These are phyloP conservation scores for Fraxinus excelsior DNA, from an alignment of 257 asterid genomes.

Conservation along the genomic window DNA sequence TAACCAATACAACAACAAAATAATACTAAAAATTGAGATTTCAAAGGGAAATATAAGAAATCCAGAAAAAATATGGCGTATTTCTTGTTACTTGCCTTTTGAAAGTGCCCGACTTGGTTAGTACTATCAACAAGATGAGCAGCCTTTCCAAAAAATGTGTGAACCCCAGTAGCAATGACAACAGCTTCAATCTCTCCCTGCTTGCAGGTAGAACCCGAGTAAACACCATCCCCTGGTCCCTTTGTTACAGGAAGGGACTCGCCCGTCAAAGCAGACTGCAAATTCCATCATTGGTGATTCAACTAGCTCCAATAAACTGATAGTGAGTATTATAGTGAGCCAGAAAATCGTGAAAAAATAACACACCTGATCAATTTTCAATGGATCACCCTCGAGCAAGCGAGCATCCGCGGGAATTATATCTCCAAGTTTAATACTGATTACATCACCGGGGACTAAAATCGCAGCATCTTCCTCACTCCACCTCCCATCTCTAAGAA, in stretches of 20 bases:
- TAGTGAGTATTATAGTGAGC: background rate
- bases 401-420: constrained; percentile 96
- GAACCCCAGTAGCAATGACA: constrained; percentile 95
- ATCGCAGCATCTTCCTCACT: constrained; percentile 79
- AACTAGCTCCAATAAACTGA: constrained; percentile 2
- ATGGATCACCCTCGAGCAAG: constrained; percentile 88
- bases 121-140: constrained; percentile 96
- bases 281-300: constrained; percentile 7
- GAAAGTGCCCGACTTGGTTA: constrained; percentile 96
- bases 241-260: constrained; percentile 97
- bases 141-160: constrained; percentile 96
- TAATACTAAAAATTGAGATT: background rate
- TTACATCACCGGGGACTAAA: constrained; percentile 87
- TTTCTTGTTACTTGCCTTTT: constrained; percentile 55
- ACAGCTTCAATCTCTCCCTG: constrained; percentile 94
- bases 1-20: constrained; percentile 28
- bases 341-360: constrained; percentile 21
- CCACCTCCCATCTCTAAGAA: constrained; percentile 97
- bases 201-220: constrained; percentile 98
- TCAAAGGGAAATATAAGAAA: background rate
- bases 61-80: constrained; percentile 7
- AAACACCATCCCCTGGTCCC: constrained; percentile 94
- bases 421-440: constrained; percentile 92
- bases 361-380: constrained; percentile 90
- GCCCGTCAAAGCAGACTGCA: constrained; percentile 97